Conservation (phyloP, 768 basidiomycete genomes). For the Boletus tylopilopsis region DNA sequence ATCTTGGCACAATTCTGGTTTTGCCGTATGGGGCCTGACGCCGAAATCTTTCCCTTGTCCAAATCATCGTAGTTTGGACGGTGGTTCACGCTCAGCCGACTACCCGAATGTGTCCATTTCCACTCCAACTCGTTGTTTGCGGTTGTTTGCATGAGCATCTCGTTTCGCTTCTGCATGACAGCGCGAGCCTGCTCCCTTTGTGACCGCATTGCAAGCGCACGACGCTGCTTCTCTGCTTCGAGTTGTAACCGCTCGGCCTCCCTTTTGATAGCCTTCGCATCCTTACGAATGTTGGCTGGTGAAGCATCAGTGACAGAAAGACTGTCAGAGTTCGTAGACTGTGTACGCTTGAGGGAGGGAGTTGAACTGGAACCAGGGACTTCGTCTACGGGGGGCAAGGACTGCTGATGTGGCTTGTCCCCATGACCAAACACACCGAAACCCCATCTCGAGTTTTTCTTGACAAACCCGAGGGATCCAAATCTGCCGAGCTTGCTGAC, state of each 20-base stretch:
- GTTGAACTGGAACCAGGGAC: constrained; percentile 51
- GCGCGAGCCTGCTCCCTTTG: constrained; percentile 87
- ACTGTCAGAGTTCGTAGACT: constrained; percentile 74
- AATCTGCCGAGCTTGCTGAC: constrained; percentile 56
- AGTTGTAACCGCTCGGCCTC: constrained; percentile 72
- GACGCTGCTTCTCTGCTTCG: constrained; percentile 83
- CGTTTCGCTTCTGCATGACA: constrained; percentile 86
- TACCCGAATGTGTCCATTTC: constrained; percentile 43
- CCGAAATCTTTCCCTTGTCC: constrained; percentile 49
- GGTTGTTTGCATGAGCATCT: constrained; percentile 58
- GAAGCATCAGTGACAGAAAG: constrained; percentile 52
- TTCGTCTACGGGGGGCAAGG: constrained; percentile 72
- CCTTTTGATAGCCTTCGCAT: constrained; percentile 76
- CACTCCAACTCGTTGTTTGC: constrained; percentile 59
- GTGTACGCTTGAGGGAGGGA: constrained; percentile 72
- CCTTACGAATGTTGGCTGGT: constrained; percentile 41
- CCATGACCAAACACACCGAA: constrained; percentile 67
- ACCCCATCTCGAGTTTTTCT: constrained; percentile 67
- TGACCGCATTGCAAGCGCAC: constrained; percentile 66
- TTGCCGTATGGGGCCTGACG: constrained; percentile 63
- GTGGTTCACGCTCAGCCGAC: constrained; percentile 39
- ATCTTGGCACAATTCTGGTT: constrained; percentile 41
- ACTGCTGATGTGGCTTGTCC: constrained; percentile 61
- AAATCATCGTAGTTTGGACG: constrained; percentile 27
- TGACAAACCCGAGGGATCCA: constrained; percentile 57